phyloP scores from a whole-genome alignment of 306 rosid genomes.

The Adenanthera pavonina region DNA sequence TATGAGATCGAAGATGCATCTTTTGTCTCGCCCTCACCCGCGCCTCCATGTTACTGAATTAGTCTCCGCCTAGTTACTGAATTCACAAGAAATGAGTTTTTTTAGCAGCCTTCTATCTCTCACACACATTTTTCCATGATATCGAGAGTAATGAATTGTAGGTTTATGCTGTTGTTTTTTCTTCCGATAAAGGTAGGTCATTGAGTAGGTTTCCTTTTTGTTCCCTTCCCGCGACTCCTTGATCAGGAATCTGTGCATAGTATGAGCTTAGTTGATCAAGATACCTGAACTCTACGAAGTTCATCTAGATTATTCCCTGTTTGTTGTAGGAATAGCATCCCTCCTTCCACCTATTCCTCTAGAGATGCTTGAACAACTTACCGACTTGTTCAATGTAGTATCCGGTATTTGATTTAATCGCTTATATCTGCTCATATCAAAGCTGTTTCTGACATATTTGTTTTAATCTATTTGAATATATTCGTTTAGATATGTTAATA shows the following conservation, averaged over 20 bases:
- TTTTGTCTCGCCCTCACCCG: constrained; percentile 10
- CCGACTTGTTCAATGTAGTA: constrained; percentile 22
- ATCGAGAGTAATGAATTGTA: constrained; percentile 4
- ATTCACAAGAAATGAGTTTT: constrained; percentile 62
- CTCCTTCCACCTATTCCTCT: neutral
- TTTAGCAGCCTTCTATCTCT: constrained; percentile 19
- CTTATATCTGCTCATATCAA: constrained; percentile 17
- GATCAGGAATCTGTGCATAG: constrained; percentile 26
- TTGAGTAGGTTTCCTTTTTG: neutral
- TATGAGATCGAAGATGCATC: constrained; percentile 58
- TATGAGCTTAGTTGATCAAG: constrained; percentile 34
- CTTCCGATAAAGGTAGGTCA: constrained; percentile 31
- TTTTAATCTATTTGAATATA: constrained; percentile 10
- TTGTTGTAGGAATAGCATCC: constrained; percentile 7
- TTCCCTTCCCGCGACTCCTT: neutral
- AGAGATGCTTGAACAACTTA: neutral
- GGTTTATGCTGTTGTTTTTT: constrained; percentile 2
- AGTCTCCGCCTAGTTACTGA: constrained; percentile 57
- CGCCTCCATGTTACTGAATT: constrained; percentile 52
- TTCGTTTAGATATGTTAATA: constrained; percentile 9
- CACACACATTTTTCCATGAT: neutral
- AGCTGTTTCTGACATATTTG: neutral
- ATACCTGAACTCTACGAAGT: constrained; percentile 33
- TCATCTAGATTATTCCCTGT: constrained; percentile 36
- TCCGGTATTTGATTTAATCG: neutral